These are phyloP conservation scores for Aspergillus hancockii DNA, from an alignment of 495 filamentous ascomycete species.

Conservation along the genomic window DNA sequence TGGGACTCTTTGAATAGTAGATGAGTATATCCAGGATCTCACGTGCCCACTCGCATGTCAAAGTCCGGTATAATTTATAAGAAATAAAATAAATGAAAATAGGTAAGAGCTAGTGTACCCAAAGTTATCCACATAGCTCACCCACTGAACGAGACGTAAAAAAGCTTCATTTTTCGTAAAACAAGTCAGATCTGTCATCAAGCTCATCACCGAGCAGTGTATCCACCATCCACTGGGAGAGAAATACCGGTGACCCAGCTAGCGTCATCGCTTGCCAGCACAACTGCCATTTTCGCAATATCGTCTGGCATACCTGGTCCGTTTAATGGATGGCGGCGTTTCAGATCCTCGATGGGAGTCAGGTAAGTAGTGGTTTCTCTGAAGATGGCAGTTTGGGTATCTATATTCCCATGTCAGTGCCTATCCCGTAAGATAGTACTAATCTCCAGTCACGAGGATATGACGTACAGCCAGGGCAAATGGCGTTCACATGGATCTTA, in stretches of 20 bases:
- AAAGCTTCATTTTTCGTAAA: background rate
- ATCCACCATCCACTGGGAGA: slow-evolving; percentile 55
- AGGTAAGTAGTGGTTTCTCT: slow-evolving; percentile 23
- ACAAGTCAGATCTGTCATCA: background rate
- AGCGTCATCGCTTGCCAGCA: slow-evolving; percentile 52
- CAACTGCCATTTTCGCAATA: slow-evolving; percentile 50
- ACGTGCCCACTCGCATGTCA: too few relatives aligned
- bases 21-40: too few relatives aligned
- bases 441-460: too few relatives aligned
- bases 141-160: too few relatives aligned
- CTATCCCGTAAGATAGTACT: too few relatives aligned
- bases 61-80: too few relatives aligned
- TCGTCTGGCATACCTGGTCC: slow-evolving; percentile 47
- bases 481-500: slow-evolving; percentile 55
- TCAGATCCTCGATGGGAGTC: slow-evolving; percentile 27
- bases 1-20: too few relatives aligned
- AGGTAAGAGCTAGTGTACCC: too few relatives aligned
- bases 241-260: slow-evolving; percentile 46
- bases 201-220: slow-evolving; percentile 34
- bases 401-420: too few relatives aligned
- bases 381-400: slow-evolving; percentile 35
- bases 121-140: too few relatives aligned
- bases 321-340: slow-evolving; percentile 38
- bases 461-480: slow-evolving; percentile 59
- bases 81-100: too few relatives aligned